Conservation (phyloP, 2,329 filamentous ascomycete genomes). For the Kalmusia sp. region DNA sequence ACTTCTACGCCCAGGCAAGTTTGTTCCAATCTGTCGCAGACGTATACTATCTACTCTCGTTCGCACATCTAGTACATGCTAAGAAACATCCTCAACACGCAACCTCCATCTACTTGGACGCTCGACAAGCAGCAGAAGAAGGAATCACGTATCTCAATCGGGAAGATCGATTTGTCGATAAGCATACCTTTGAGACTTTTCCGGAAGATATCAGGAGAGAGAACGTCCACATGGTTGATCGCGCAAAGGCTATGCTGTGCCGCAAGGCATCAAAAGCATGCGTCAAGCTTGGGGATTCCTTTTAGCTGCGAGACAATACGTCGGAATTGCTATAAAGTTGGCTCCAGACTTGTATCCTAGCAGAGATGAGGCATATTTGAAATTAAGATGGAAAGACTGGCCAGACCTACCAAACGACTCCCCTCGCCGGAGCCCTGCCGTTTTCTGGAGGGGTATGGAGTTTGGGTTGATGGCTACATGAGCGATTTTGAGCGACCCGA, state of each 20-base stretch:
- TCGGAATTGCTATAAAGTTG: not conserved
- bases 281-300: slow-evolving; percentile 11
- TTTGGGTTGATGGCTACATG: too few relatives aligned
- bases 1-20: not conserved
- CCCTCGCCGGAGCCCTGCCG: not conserved
- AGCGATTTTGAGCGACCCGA: too few relatives aligned
- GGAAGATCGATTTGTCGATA: not conserved
- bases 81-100: slow-evolving; percentile 7
- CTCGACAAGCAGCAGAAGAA: slow-evolving; percentile 12
- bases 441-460: too few relatives aligned
- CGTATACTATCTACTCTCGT: slow-evolving; percentile 6
- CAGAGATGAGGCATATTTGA: not conserved
- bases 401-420: not conserved
- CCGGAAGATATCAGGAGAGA: not conserved
- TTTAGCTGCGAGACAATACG: slow-evolving; percentile 7
- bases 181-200: not conserved
- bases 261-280: slow-evolving; percentile 14
- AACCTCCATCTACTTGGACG: not conserved
- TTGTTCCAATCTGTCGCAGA: slow-evolving; percentile 1
- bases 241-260: slow-evolving; percentile 6
- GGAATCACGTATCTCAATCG: slow-evolving; percentile 14
- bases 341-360: not conserved
- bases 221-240: not conserved
- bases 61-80: slow-evolving; percentile 2
- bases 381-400: not conserved